A percentile compares a stretch with the other conserved stretches of the same genome.
These are phyloP conservation scores for Aureobasidium mangrovei DNA, from an alignment of 2,329 filamentous ascomycete species.

Conservation along the genomic window DNA sequence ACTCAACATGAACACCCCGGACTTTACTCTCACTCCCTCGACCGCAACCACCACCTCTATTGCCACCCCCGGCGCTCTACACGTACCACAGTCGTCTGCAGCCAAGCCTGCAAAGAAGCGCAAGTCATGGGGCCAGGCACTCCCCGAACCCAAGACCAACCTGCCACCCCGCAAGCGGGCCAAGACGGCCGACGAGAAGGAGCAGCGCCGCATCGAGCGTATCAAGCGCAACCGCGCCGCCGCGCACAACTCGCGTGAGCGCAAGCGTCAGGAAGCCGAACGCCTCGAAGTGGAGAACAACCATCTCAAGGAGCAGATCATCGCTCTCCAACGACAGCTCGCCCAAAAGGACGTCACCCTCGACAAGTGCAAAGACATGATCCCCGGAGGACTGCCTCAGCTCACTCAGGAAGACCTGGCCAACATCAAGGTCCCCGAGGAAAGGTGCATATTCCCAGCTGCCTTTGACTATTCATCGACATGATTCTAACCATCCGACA, in stretches of 20 bases:
- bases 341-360: conserved; percentile 16
- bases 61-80: not conserved
- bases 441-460: conserved; percentile 15
- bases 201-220: conserved; percentile 92
- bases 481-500: conserved; percentile 11
- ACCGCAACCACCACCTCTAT: not conserved
- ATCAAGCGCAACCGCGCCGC: conserved; percentile 93
- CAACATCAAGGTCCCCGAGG: conserved; percentile 14
- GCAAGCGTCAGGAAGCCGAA: conserved; percentile 85
- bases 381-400: conserved; percentile 15
- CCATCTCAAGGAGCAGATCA: conserved; percentile 13
- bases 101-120: conserved; percentile 75
- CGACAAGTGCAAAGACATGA: conserved; percentile 16
- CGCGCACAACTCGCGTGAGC: conserved; percentile 91
- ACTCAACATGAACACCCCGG: conserved; percentile 15
- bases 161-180: conserved; percentile 92
- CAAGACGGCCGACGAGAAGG: conserved; percentile 98
- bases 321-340: conserved; percentile 10
- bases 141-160: conserved; percentile 93
- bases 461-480: not conserved
- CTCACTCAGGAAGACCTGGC: conserved; percentile 14
- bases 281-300: conserved; percentile 50
- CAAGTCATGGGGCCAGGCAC: conserved; percentile 97
- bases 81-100: conserved; percentile 11
- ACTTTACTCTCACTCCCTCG: conserved; percentile 8